Evolutionary conservation across 2,329 filamentous ascomycete genomes (phyloP).

Genomic region (Penicillium sp.): DNA sequence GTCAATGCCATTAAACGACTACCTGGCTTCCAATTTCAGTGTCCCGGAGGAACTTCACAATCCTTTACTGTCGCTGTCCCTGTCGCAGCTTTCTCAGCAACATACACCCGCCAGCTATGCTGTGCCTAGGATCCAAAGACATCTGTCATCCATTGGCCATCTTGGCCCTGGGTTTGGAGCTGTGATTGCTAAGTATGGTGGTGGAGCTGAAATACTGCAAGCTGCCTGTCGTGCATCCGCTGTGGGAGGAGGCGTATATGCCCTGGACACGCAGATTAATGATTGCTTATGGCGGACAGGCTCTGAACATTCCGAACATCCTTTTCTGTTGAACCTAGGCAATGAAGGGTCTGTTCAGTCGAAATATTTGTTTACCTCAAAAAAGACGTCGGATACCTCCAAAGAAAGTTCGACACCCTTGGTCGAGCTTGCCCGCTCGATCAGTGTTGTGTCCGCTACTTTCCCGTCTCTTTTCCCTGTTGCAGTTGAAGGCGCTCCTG

Average conservation of each 20-base stretch:
- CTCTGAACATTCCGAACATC: slow-evolving; percentile 15
- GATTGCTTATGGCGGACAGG: slow-evolving; percentile 17
- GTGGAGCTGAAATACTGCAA: slow-evolving; percentile 83
- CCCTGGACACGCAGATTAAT: slow-evolving; percentile 70
- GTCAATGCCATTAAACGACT: slow-evolving; percentile 53
- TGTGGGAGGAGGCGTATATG: slow-evolving; percentile 87
- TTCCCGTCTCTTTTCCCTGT: slow-evolving; percentile 67
- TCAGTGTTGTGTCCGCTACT: slow-evolving; percentile 68
- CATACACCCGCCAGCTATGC: slow-evolving; percentile 65
- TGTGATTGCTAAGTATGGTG: slow-evolving; percentile 90
- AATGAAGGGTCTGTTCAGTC: slow-evolving; percentile 40
- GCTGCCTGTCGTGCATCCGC: slow-evolving; percentile 87
- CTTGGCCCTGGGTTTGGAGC: slow-evolving; percentile 89
- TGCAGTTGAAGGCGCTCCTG: slow-evolving; percentile 71
- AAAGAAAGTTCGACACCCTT: slow-evolving; percentile 18
- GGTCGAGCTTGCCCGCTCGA: slow-evolving; percentile 57
- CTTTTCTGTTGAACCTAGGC: slow-evolving; percentile 34
- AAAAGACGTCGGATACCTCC: slow-evolving; percentile 35
- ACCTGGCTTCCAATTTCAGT: slow-evolving; percentile 57
- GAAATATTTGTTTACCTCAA: slow-evolving; percentile 39
- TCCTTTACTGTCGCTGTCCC: slow-evolving; percentile 67
- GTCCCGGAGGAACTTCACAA: slow-evolving; percentile 68
- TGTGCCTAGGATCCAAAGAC: slow-evolving; percentile 70
- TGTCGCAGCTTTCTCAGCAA: slow-evolving; percentile 62
- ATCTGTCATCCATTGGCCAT: slow-evolving; percentile 80